phyloP scores from a whole-genome alignment of 768 basidiomycete genomes.

The Tephrocybe sp. region DNA sequence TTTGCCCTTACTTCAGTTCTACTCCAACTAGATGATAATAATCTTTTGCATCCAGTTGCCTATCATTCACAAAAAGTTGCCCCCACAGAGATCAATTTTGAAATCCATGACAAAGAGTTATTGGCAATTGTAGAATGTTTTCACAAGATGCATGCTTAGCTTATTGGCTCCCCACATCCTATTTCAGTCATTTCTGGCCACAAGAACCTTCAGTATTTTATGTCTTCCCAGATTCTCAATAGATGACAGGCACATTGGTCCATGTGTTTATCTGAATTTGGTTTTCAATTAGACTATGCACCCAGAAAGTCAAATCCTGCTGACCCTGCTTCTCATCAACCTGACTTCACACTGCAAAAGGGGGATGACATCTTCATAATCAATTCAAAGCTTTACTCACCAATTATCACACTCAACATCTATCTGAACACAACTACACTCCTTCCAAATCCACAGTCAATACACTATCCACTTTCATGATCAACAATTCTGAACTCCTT shows the following conservation, averaged over 20 bases:
- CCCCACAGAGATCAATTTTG: conserved; percentile 46
- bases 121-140: conserved; percentile 44
- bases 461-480: conserved; percentile 16
- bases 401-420: conserved; percentile 26
- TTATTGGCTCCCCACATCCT: conserved; percentile 24
- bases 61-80: conserved; percentile 31
- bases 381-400: conserved; percentile 28
- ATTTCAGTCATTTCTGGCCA: conserved; percentile 30
- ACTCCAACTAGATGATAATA: conserved; percentile 25
- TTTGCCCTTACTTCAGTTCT: conserved; percentile 30
- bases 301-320: conserved; percentile 29
- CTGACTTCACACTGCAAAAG: conserved; percentile 28
- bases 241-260: conserved; percentile 47
- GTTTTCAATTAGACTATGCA: conserved; percentile 30
- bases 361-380: conserved; percentile 17
- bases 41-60: conserved; percentile 36
- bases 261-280: conserved; percentile 37
- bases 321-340: conserved; percentile 29
- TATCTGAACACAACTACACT: conserved; percentile 23
- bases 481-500: conserved; percentile 23
- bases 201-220: conserved; percentile 47
- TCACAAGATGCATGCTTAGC: conserved; percentile 29
- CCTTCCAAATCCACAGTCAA: conserved; percentile 15
- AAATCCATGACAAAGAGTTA: conserved; percentile 51
- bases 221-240: conserved; percentile 36